These are phyloP conservation scores for Chytriomyces sp. DNA, from an alignment of 192 early-diverging fungal species.

Conservation along the genomic window DNA sequence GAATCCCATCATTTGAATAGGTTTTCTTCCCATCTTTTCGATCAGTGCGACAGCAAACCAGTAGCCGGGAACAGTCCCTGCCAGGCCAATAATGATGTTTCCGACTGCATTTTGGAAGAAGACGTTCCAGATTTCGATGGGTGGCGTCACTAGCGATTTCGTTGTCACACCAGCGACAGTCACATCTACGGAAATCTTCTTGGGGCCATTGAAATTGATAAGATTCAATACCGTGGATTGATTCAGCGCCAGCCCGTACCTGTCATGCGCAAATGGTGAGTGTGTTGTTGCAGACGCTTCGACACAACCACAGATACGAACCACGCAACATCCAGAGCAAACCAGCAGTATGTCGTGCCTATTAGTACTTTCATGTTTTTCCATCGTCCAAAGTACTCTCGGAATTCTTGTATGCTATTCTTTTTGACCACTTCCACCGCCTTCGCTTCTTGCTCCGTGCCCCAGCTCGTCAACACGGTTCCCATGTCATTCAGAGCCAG, in stretches of 20 bases:
- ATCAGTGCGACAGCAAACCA: conserved; percentile 86
- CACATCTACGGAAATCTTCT: conserved; percentile 8
- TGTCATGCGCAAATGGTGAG: too few relatives aligned
- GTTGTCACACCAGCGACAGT: too few relatives aligned
- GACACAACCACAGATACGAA: too few relatives aligned
- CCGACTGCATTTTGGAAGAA: conserved; percentile 65
- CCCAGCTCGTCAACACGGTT: background rate
- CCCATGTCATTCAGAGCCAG: conserved; percentile 14
- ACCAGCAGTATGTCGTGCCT: conserved; percentile 49
- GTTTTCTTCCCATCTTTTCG: conserved; percentile 79
- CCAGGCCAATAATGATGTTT: conserved; percentile 69
- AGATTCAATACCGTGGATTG: conserved; percentile 18
- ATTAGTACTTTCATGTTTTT: conserved; percentile 77
- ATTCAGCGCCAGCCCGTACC: conserved; percentile 50
- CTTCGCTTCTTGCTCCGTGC: too few relatives aligned
- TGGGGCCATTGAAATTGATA: conserved; percentile 37
- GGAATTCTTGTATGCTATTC: conserved; percentile 23
- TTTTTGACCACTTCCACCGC: too few relatives aligned
- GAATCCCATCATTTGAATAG: conserved; percentile 88
- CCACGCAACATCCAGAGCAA: too few relatives aligned
- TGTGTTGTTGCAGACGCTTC: too few relatives aligned
- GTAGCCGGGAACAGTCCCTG: conserved; percentile 54
- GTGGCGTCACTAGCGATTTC: conserved; percentile 33
- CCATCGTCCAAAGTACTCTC: conserved; percentile 74
- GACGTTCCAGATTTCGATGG: conserved; percentile 54